Base-by-base conservation (phyloP, 179 eudicot genomes). In the Camellia oleifera region DNA sequence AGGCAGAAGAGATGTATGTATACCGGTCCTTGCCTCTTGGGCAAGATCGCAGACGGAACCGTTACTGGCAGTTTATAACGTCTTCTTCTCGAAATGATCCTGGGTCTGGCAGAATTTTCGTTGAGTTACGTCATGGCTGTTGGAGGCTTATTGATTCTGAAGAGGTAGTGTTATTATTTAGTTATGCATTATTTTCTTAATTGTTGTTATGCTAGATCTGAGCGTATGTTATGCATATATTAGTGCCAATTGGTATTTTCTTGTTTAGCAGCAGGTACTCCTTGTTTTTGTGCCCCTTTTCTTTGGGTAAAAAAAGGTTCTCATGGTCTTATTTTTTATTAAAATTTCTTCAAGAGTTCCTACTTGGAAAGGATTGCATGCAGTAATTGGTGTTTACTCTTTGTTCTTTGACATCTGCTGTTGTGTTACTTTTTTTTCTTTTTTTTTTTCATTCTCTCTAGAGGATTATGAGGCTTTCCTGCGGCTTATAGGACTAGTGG, bases 11-110 rank as follows among this genome's bases (percentile, higher is more conserved):
- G 78, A 88, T 89, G 85, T 92, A 92, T 84, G 91, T 86, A 14
- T 92, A 95, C 76, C 86, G 97, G 87, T 95, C 99, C 4, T 85
- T 93, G 90, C 98, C 98, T 42, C 89, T 95, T 80, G 99, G 99
- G 15, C 90, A 90, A 71, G 99, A 95, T 81, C 92, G 99, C 48
- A 92, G 99, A 73, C 87, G 90, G 17, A 95, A 95, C 69, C 78
- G 98, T 60, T 93, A 95, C 81, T 93, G 99, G 98, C 95, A 89
- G 83, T 95, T 93, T 80, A 73, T 85, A 60, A 86, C 97, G 13
- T 90, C 97, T 50, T 85, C 91, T 58, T 91, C 96, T 78, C 85
- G 68, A 74, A 88, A 86, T 81, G 99, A 95, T 88, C 97, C 98
- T 74, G 97, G 99, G 50, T 86, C 92, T 66, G 95, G 95, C 54